These are phyloP conservation scores for Abrus precatorius DNA, from an alignment of 306 rosid species.

Conservation along the genomic window DNA sequence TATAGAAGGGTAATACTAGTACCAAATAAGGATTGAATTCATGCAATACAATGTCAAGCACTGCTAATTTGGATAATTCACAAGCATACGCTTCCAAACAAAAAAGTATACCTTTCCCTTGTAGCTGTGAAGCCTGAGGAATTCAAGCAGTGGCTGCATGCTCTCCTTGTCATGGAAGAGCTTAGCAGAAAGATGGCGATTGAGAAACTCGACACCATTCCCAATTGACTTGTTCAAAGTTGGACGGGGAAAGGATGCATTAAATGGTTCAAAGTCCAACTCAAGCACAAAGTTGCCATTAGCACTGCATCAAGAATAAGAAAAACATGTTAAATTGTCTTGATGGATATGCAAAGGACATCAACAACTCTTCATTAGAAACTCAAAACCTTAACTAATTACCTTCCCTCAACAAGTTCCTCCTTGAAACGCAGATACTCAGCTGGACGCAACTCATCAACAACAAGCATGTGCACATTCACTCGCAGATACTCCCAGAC, in stretches of 20 bases:
- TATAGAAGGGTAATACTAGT: not conserved
- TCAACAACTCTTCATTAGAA: not conserved
- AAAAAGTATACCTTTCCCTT: conserved; percentile 73
- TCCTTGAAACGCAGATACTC: conserved; percentile 95
- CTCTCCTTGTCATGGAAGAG: conserved; percentile 98
- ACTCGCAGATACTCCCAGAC: conserved; percentile 96
- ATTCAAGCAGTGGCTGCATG: conserved; percentile 88
- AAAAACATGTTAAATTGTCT: conserved; percentile 7
- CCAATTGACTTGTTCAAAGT: conserved; percentile 95
- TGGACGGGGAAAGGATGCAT: conserved; percentile 87
- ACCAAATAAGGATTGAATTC: conserved; percentile 15
- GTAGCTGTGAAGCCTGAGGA: conserved; percentile 86
- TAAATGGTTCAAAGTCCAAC: conserved; percentile 94
- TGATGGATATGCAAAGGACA: not conserved
- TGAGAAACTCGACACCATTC: conserved; percentile 96
- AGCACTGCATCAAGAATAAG: conserved; percentile 50
- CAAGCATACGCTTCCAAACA: conserved; percentile 8
- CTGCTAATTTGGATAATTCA: not conserved
- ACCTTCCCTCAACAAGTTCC: conserved; percentile 97
- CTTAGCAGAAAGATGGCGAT: conserved; percentile 98
- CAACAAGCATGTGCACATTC: conserved; percentile 72
- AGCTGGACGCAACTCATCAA: conserved; percentile 75
- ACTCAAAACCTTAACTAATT: not conserved
- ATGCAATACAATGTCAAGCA: not conserved
- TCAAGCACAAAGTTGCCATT: conserved; percentile 92